Base-by-base conservation (phyloP, 495 filamentous ascomycete genomes). In the Penicillium angulare region DNA sequence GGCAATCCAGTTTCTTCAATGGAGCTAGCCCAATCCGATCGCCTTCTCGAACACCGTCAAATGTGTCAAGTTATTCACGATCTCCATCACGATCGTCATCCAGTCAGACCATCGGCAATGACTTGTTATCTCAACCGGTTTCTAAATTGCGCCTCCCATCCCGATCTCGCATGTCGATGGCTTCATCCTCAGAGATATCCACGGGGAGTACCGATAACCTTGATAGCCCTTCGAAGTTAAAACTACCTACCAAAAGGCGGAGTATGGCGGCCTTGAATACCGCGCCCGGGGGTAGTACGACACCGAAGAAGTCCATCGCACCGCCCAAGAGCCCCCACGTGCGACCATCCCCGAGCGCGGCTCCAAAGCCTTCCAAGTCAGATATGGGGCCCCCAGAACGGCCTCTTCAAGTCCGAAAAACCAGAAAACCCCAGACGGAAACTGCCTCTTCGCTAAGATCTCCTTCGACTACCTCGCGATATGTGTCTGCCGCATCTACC, bases 1-100 rank as follows among this genome's bases (percentile, higher is more conserved):
- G 82, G 49, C 70, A 71, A 48, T 85, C 84, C 8, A 82, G 76
- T 57, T 86, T 88, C 65, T 87, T 83, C 63, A 74, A 71, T 46
- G 64, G 73, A 10, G 71, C 80, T 41, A 82, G 78, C 52, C 79
- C 81, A 9, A 79, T 80, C 63, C 72, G 76, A 8, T 79, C 81
- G 9, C 73, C 76, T 2, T 75, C 78, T 24, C 72, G 80, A 12
- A 79, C 85, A 7, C 66, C 76, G 17, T 86, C 80, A 8, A 70
- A 76, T 13, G 56, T 81, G 52, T 74, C 75, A 21, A 77, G 63
- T 47, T 78, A 71, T 29, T 72, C 74, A 13, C 61, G 71, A 66
- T 75, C 61, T 62, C 81, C 60, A 69, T 84, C 71, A 48, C 78
- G 65, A 35, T 64, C 67, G 17, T 63, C 64, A 18, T 61, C 71